Conservation (phyloP, 495 filamentous ascomycete species). For the Pseudomonodictys pantanalensis region DNA sequence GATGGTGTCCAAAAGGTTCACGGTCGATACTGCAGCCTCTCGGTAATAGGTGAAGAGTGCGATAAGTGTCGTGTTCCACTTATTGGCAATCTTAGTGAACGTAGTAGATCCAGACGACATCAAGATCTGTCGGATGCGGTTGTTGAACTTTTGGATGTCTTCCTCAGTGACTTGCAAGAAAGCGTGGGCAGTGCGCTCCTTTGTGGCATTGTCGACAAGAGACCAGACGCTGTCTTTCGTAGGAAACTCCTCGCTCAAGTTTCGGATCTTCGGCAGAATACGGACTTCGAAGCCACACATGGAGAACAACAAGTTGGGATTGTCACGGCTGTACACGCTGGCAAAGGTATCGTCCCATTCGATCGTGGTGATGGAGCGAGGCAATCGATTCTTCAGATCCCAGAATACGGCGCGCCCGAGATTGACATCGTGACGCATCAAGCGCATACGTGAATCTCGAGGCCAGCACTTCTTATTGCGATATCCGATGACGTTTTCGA, state of each 20-base stretch:
- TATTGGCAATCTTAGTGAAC: constrained; percentile 99
- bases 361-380: constrained; percentile 91
- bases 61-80: constrained; percentile 98
- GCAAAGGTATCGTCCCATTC: constrained; percentile 99
- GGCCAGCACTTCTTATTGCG: constrained; percentile 99
- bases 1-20: constrained; percentile 93
- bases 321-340: constrained; percentile 98
- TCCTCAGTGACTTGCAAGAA: constrained; percentile 98
- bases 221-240: constrained; percentile 99
- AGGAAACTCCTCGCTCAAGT: constrained; percentile 92
- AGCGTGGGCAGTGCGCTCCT: constrained; percentile 95
- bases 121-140: constrained; percentile 95
- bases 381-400: constrained; percentile 97
- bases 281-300: constrained; percentile 99
- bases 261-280: constrained; percentile 92
- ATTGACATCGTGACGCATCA: constrained; percentile 99
- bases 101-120: constrained; percentile 99
- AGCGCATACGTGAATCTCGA: constrained; percentile 90
- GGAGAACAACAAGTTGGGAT: constrained; percentile 94
- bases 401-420: constrained; percentile 97
- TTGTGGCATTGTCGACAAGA: constrained; percentile 90
- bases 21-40: constrained; percentile 96
- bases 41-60: constrained; percentile 99
- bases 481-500: constrained; percentile 98
- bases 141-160: constrained; percentile 99